A percentile compares a stretch with the other conserved stretches of the same genome.
Evolutionary conservation across 2,329 filamentous ascomycete genomes (phyloP).

Genomic region (Chaetomium strumarium): DNA sequence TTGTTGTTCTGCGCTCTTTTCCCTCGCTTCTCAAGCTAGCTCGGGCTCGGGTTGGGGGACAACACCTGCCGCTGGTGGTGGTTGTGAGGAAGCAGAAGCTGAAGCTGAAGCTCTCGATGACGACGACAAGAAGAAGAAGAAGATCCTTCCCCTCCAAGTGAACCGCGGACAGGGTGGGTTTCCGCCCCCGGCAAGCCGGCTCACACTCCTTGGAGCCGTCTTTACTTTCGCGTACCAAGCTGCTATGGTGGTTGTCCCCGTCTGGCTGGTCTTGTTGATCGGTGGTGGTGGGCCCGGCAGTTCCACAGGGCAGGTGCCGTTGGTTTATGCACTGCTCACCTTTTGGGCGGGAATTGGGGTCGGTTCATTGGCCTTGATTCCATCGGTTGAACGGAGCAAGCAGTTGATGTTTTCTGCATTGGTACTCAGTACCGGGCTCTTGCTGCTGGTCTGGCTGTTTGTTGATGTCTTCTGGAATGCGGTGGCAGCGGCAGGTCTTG

Average conservation of each 20-base stretch:
- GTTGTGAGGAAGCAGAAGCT: too few species aligned
- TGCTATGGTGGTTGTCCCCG: slow-evolving; percentile 75
- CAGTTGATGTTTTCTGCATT: background rate
- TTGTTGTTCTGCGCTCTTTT: too few species aligned
- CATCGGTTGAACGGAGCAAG: background rate
- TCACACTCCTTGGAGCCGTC: slow-evolving; percentile 59
- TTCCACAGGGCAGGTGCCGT: too few species aligned
- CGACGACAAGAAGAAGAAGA: background rate
- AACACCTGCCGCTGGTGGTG: too few species aligned
- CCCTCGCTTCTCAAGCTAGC: too few species aligned
- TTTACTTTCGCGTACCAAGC: slow-evolving; percentile 88
- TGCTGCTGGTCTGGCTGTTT: slow-evolving; percentile 33
- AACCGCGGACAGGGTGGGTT: background rate
- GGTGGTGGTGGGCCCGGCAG: too few species aligned
- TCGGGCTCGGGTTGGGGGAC: too few species aligned
- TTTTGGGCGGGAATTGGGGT: background rate
- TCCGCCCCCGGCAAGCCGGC: background rate
- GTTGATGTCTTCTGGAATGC: too few species aligned
- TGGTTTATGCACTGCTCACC: background rate
- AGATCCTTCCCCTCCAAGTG: background rate
- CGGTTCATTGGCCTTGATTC: background rate
- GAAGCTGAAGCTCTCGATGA: too few species aligned
- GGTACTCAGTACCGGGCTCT: background rate
- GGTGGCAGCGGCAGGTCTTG: slow-evolving; percentile 59
- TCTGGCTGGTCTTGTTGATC: slow-evolving; percentile 76